Conservation (phyloP, 1,139 yeast species). For the Blastobotrys indianensis region DNA sequence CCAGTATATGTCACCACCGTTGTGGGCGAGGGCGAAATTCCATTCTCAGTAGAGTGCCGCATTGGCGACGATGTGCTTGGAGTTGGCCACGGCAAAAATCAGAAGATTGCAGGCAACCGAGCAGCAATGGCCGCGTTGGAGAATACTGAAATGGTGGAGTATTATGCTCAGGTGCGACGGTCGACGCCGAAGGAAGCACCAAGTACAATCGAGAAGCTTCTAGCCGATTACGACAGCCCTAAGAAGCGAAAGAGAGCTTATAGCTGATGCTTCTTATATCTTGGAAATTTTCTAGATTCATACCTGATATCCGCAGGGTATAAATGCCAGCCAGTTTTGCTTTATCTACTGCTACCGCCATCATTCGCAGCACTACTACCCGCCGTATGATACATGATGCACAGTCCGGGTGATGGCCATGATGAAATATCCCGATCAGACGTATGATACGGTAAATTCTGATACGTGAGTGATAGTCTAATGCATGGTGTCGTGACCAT, state of each 20-base stretch:
- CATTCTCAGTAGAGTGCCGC: slow-evolving; percentile 61
- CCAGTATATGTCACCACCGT: slow-evolving; percentile 57
- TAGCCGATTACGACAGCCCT: neutral
- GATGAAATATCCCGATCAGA: too few species aligned
- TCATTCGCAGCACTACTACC: too few species aligned
- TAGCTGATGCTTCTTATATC: neutral
- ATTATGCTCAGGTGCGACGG: slow-evolving; percentile 55
- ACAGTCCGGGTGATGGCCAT: too few species aligned
- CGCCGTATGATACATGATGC: too few species aligned
- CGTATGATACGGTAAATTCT: too few species aligned
- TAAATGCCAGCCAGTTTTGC: too few species aligned
- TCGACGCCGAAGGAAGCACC: slow-evolving; percentile 42
- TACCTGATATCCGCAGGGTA: too few species aligned
- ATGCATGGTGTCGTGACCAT: too few species aligned
- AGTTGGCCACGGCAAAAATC: slow-evolving; percentile 51
- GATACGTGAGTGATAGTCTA: too few species aligned
- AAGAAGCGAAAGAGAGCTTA: neutral
- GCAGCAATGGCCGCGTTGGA: slow-evolving; percentile 69
- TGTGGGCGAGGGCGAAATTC: slow-evolving; percentile 42
- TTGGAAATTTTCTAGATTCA: neutral
- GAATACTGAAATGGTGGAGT: slow-evolving; percentile 55
- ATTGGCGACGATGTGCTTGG: slow-evolving; percentile 52
- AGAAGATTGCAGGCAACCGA: slow-evolving; percentile 58
- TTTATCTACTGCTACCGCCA: too few species aligned
- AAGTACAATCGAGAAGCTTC: too few species aligned